Evolutionary conservation across 257 asterid genomes (phyloP).

Genomic region (Solanum appendiculatum): DNA sequence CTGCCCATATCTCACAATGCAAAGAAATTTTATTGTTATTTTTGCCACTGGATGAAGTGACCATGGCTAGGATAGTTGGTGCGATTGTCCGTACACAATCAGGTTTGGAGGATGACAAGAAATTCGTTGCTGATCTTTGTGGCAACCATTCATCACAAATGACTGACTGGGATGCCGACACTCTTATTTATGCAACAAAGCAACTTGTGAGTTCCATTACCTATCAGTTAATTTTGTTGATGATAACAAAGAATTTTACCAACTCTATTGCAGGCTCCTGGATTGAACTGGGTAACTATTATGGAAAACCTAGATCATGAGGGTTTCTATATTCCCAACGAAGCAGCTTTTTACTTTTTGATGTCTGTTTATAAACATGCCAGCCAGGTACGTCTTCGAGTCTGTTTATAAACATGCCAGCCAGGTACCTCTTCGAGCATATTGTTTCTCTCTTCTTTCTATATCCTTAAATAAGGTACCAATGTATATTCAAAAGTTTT

Average conservation of each 20-base stretch:
- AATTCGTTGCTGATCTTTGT: slow-evolving; percentile 71
- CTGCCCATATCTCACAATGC: slow-evolving; percentile 65
- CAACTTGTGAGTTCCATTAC: slow-evolving; percentile 57
- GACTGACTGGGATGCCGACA: slow-evolving; percentile 64
- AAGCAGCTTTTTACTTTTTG: slow-evolving; percentile 71
- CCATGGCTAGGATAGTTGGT: slow-evolving; percentile 73
- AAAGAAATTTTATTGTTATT: slow-evolving; percentile 62
- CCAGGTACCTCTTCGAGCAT: slow-evolving; percentile 45
- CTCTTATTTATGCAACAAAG: slow-evolving; percentile 71
- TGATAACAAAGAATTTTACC: neutral
- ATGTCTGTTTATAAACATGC: slow-evolving; percentile 69
- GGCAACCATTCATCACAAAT: slow-evolving; percentile 29
- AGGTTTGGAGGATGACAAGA: slow-evolving; percentile 43
- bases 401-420: slow-evolving; percentile 64
- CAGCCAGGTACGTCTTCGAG: slow-evolving; percentile 64
- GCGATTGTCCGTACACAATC: slow-evolving; percentile 55
- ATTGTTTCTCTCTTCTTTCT: neutral
- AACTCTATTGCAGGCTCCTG: slow-evolving; percentile 50
- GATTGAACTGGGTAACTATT: slow-evolving; percentile 62
- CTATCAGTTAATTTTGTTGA: too few species aligned
- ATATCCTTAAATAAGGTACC: neutral
- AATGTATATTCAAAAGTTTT: neutral
- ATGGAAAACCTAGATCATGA: slow-evolving; percentile 88
- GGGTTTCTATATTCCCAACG: slow-evolving; percentile 72
- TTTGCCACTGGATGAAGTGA: slow-evolving; percentile 63